Conservation (phyloP, 345 rosid genomes). For the Rhizophora apiculata region DNA sequence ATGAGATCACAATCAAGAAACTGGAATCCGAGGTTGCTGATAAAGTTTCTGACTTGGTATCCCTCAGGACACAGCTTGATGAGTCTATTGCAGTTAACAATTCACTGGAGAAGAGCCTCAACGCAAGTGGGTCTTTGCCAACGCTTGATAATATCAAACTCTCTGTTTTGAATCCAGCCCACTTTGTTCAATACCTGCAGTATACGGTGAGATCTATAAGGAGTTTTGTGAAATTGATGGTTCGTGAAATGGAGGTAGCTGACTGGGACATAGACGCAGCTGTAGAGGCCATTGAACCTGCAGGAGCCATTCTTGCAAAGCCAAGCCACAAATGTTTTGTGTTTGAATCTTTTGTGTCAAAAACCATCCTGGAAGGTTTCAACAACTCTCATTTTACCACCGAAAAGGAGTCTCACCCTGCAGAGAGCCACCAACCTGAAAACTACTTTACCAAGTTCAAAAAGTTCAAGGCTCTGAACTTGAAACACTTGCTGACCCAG, state of each 20-base stretch:
- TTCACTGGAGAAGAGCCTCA: constrained; percentile 58
- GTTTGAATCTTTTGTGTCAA: constrained; percentile 70
- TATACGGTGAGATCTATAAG: constrained; percentile 55
- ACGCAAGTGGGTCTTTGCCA: constrained; percentile 56
- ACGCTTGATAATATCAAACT: constrained; percentile 48
- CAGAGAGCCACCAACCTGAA: constrained; percentile 15
- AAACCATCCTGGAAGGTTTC: constrained; percentile 67
- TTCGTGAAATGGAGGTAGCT: constrained; percentile 75
- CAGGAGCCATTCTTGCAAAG: constrained; percentile 27
- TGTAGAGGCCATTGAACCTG: constrained; percentile 52
- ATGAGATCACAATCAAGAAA: constrained; percentile 72
- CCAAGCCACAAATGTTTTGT: constrained; percentile 54
- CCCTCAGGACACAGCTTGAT: constrained; percentile 35
- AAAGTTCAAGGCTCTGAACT: constrained; percentile 41
- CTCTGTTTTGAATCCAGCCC: constrained; percentile 35
- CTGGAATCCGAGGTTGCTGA: constrained; percentile 46
- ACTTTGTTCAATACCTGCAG: constrained; percentile 59
- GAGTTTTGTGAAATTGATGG: constrained; percentile 58
- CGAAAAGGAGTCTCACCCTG: constrained; percentile 13
- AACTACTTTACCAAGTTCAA: constrained; percentile 45
- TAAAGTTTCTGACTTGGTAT: constrained; percentile 41
- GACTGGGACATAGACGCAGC: constrained; percentile 83
- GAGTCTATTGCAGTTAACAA: constrained; percentile 39
- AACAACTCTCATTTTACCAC: constrained; percentile 37
- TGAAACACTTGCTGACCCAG: constrained; percentile 44